Percentiles rank a stretch among this genome's conserved stretches.
Evolutionary conservation across 305 asterid species (phyloP).

Genomic region (Petunia hybrid): DNA sequence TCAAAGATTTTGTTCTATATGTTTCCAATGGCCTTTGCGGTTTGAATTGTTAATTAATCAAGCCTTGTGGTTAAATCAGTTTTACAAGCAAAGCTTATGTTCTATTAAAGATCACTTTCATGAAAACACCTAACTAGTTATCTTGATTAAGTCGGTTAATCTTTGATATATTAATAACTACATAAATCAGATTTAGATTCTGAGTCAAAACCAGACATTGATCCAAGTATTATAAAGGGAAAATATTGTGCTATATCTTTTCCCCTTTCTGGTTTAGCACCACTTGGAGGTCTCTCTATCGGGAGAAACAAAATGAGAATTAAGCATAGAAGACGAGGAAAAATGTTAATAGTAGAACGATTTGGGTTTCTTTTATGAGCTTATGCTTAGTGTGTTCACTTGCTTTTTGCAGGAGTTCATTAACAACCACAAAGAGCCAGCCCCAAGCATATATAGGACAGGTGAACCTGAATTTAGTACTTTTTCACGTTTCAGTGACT

Average conservation of each 20-base stretch:
- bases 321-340: background rate
- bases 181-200: background rate
- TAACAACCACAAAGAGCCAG: conserved; percentile 29
- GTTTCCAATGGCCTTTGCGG: background rate
- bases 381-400: background rate
- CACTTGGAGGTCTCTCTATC: background rate
- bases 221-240: background rate
- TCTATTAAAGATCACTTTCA: background rate
- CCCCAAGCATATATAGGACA: conserved; percentile 31
- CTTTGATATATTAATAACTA: background rate
- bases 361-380: background rate
- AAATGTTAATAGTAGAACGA: background rate
- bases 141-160: background rate
- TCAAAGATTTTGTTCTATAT: conserved; percentile 3
- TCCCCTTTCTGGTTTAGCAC: background rate
- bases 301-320: conserved; percentile 9
- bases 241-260: background rate
- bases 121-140: background rate
- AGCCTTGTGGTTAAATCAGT: background rate
- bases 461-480: conserved; percentile 30
- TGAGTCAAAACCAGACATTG: background rate
- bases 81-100: background rate
- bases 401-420: conserved; percentile 30
- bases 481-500: conserved; percentile 33
- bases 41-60: background rate